Evolutionary conservation across 768 basidiomycete species (phyloP).

Genomic region (Galerina marginata): DNA sequence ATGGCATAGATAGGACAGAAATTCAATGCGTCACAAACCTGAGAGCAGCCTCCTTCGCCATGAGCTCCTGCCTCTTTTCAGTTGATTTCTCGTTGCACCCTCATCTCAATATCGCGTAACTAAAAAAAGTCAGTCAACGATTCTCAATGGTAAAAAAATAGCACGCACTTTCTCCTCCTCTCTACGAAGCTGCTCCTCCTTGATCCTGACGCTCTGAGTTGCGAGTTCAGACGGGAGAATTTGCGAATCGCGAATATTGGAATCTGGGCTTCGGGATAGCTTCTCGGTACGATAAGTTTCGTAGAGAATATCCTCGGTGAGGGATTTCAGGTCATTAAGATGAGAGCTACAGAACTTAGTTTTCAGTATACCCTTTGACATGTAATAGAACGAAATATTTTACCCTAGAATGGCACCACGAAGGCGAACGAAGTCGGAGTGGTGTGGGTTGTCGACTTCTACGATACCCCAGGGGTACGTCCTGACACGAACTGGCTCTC

Average conservation of each 20-base stretch:
- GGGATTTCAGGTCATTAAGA: conserved; percentile 80
- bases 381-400: conserved; percentile 21
- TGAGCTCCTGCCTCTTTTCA: conserved; percentile 83
- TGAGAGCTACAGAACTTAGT: conserved; percentile 58
- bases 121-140: conserved; percentile 26
- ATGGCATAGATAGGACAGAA: background rate
- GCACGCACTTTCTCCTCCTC: conserved; percentile 79
- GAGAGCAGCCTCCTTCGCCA: conserved; percentile 86
- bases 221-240: conserved; percentile 88
- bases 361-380: background rate
- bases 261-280: conserved; percentile 70
- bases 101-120: conserved; percentile 86
- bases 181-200: conserved; percentile 87
- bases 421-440: conserved; percentile 85
- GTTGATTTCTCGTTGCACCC: conserved; percentile 87
- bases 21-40: conserved; percentile 44
- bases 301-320: conserved; percentile 85
- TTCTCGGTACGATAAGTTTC: conserved; percentile 93
- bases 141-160: background rate
- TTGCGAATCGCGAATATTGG: conserved; percentile 68
- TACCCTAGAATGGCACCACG: conserved; percentile 76
- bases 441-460: conserved; percentile 90
- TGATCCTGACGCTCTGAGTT: conserved; percentile 83
- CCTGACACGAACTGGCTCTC: conserved; percentile 78
- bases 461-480: conserved; percentile 94